Evolutionary conservation across 2,329 filamentous ascomycete genomes (phyloP), one percentile per base, ranked within the genome.

Genomic region (Fonsecaea multimorphosa): DNA sequence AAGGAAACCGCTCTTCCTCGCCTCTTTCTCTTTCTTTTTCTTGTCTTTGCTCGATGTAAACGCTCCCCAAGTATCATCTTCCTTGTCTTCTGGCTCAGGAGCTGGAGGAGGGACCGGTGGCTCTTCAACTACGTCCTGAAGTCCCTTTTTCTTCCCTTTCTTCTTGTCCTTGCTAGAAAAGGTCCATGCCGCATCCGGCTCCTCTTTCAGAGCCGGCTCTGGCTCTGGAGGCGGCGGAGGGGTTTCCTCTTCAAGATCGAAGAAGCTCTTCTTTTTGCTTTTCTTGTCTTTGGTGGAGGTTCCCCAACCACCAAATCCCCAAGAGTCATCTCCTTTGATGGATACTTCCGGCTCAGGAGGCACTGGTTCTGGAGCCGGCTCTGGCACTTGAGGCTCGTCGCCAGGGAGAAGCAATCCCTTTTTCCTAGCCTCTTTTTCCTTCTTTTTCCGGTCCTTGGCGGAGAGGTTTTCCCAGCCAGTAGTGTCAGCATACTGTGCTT

Each of bases 371-470:
- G 61, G 55, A 11, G 46, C 29, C 2, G 57, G 57, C 8, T 32
- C 34, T 44, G 58, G 66, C 22, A 40, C 31, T 12, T 49, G 52
- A 22, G 72, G 72, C 19, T 74, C 68, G 76, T 75, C 74, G 72
- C 32, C 29, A 19, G 60, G 71, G 22, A 69, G 66, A 0, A 63
- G 32, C 40, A 69, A 60, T 14, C 63, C 67, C 46, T 67, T 66
- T 27, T 53, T 63, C 46, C 81, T 82, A 63, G 79, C 80, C 74
- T 85, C 85, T 73, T 83, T 83, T 72, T 80, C 78, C 58, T 78
- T 80, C 71, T 80, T 81, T 66, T 66, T 69, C 11, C 63, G 59
- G 19, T 70, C 68, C 54, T 70, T 68, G 6, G 68, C 73, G 22
- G 72, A 73, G 7, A 76, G 58, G 22, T 68, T 66, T 1, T 65